These are phyloP conservation scores for Ambrosiella cleistominuta DNA, from an alignment of 2,329 filamentous ascomycete genomes.

Conservation along the genomic window DNA sequence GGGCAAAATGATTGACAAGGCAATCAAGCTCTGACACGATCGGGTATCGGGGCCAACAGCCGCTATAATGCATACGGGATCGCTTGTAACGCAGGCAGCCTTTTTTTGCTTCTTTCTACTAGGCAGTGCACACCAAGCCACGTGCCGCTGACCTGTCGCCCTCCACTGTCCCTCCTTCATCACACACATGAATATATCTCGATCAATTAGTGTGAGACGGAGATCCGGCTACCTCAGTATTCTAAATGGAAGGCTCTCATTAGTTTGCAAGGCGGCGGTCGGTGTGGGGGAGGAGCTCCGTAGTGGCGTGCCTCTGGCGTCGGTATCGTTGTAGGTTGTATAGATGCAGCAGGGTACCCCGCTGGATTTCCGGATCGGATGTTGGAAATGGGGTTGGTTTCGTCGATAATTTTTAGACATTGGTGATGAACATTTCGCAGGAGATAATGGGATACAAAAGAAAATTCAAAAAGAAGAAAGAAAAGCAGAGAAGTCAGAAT, in stretches of 20 bases:
- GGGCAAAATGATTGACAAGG: background rate
- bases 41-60: background rate
- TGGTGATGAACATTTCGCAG: background rate
- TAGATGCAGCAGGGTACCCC: background rate
- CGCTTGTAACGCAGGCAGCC: background rate
- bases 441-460: too few species aligned
- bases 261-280: too few species aligned
- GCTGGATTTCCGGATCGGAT: background rate
- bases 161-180: background rate
- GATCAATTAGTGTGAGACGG: background rate
- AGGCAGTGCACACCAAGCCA: conserved; percentile 1
- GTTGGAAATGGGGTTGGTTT: background rate
- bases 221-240: background rate
- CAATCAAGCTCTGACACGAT: background rate
- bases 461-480: too few species aligned
- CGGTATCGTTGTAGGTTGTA: background rate
- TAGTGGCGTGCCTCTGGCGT: background rate
- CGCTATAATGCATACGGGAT: background rate
- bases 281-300: background rate
- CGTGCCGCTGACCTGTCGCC: background rate
- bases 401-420: background rate
- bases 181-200: background rate
- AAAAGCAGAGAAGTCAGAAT: too few species aligned
- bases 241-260: background rate
- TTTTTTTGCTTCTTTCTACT: background rate